Evolutionary conservation across 2,329 filamentous ascomycete species (phyloP), one percentile per base, ranked within the genome.

Genomic region (Sporothrix sp.): DNA sequence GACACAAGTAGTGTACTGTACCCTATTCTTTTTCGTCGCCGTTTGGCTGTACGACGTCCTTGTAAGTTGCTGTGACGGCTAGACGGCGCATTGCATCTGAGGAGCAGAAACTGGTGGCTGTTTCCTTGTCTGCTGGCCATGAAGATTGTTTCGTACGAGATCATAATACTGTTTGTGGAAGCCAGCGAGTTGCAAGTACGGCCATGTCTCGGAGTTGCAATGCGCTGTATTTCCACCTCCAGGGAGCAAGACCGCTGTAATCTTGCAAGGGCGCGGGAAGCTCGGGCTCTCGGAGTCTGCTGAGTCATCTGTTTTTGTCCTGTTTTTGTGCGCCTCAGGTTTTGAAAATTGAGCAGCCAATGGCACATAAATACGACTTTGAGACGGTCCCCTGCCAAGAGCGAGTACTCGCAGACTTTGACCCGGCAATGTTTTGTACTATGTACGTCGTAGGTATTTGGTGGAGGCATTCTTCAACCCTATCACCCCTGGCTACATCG

Each of bases 11-110:
- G n/a, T 36, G 33, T 36, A n/a, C n/a, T n/a, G n/a, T n/a, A n/a
- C 11, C 42, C 42, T 45, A 7, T 40, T 48, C 28, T 27, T 48
- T 48, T 48, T 48, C 46, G 46, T 48, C 46, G 46, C 46, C 18
- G 27, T 48, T 35, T 33, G 25, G 16, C 30, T 25, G 44, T 36
- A 37, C 28, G 38, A 27, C 14, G n/a, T 4, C 14, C 30, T 4
- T 21, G 40, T 21, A 16, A 42, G 16, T 18, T n/a, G 18, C n/a
- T n/a, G n/a, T n/a, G n/a, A n/a, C n/a, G n/a, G n/a, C n/a, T n/a
- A n/a, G n/a, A n/a, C n/a, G n/a, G n/a, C n/a, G n/a, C n/a, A n/a
- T n/a, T n/a, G 40, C 40, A 21, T 16, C 42, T 20, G 7, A 16
- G 7, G 16, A 44, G 9, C 27, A 27, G 11, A n/a, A 33, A n/a